Evolutionary conservation across 1,284 basidiomycete genomes (phyloP), one percentile per base, ranked within the genome.

Genomic region (Gymnopus androsaceus): DNA sequence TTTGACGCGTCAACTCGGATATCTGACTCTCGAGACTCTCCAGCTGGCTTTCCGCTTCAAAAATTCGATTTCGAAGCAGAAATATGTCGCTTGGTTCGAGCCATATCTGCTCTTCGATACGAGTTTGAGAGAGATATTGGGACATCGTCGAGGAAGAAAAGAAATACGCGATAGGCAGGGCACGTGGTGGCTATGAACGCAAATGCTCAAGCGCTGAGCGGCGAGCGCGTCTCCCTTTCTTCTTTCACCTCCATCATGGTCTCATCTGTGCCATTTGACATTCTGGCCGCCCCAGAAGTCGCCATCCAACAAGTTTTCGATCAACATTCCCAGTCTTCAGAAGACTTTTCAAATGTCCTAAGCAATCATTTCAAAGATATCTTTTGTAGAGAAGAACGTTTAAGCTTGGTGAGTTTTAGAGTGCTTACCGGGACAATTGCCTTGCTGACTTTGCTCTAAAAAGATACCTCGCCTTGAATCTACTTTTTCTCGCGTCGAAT

Each of bases 401-500:
- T 50, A 14, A 36, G 30, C 84, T 83, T 65, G 56, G 63, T 28
- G 57, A 73, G 7, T 77, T 21, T 75, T 71, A 28, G 72, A 83
- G 71, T 80, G 83, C 51, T 56, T 47, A 28, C 41, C 42, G 47
- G 61, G 15, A 59, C 56, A 47, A 31, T 55, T 21, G 23, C 14
- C 3, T 28, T 23, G 6, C n/a, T n/a, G 17, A 27, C n/a, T 4
- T 7, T 27, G 4, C 41, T 52, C 33, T 28, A 28, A 9, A n/a
- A 48, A 50, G 48, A 49, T 25, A 31, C 25, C 31, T 25, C 40
- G 33, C 40, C 17, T 42, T 31, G 14, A 19, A 49, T 38, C 58
- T 88, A 83, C 84, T 89, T 1, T 58, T 71, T 4, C 73, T 89
- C 21, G 4, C 60, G 66, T 0, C 68, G 11, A 74, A 61, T 12